Evolutionary conservation across 75 land plant species (phyloP), one percentile per base, ranked within the genome.

Genomic region (Pinus tabuliformis): DNA sequence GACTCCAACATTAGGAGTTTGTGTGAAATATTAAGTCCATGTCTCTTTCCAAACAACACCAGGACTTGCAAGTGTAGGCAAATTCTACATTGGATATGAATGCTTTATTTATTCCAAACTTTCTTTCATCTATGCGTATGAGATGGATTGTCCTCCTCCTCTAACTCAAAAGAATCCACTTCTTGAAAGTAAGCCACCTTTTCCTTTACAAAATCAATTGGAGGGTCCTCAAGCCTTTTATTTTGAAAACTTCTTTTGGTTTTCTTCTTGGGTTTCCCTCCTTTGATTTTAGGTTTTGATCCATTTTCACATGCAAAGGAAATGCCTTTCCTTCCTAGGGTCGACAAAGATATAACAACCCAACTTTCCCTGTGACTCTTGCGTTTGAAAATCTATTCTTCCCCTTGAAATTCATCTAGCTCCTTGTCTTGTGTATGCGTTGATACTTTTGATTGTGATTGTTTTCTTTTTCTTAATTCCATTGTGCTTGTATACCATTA

Each of bases 91-190:
- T 33, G 74, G 59, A 58, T 24, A 82, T 57, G 62, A 72, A 28
- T 58, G 75, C 70, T 70, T 63, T 85, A 84, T 81, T 45, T 86
- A 75, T 72, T 64, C 77, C 74, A 26, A 26, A 26, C 26, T 72
- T 84, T 57, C 45, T 76, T 57, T 39, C 81, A 42, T 80, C 78
- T 80, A 61, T 76, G 85, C 28, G 76, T 45, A 56, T 62, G 56
- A 36, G 22, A 17, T 52, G 37, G 14, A 8, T 15, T 21, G 26
- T 72, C 73, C 70, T 94, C 97, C 70, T 94, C 95, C 36, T 92
- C 65, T 63, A 97, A 84, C 65, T 95, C 92, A 81, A 84, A 91
- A 36, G 93, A 79, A 84, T 97, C 99, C 17, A 97, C 87, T 72
- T 97, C 94, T 75, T 89, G 74, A 82, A 97, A 97, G 73, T 92